Evolutionary conservation across 345 rosid species (phyloP), one percentile per base, ranked within the genome.

Genomic region (Lagerstroemia speciosa): DNA sequence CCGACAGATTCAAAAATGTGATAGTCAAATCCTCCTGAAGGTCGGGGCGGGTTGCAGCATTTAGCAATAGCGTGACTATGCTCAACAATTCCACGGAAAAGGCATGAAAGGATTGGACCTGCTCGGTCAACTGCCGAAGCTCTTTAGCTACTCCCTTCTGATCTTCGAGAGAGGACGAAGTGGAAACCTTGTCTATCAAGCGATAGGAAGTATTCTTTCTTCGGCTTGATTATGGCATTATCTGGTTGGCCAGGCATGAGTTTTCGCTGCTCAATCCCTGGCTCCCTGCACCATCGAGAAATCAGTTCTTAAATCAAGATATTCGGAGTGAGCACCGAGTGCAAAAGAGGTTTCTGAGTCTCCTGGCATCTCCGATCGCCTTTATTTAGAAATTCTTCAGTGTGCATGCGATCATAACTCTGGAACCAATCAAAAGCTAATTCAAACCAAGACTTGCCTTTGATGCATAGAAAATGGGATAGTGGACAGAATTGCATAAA

Each of bases 351-450:
- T 75, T 81, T 62, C 72, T 65, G 68, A 62, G 72, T 84, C 68
- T 48, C 73, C 46, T 90, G 93, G 66, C 93, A 88, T 62, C 80
- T 81, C 62, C 70, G 71, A 34, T 73, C 60, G 46, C 85, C 85
- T 53, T 69, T 74, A 50, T 61, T 79, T 62, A 86, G 76, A 88
- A 83, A 77, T 41, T 68, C 45, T 57, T 69, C 69, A 69, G 84
- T 84, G 75, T 55, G 77, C 7, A 75, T 71, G 22, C 84, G 80
- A 63, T 89, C 87, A 65, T 73, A 83, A 53, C 88, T 89, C 94
- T 86, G 84, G 45, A 77, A 71, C 26, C 31, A 55, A 55, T 26
- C 30, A 11, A 24, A 55, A 24, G 11, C 48, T 43, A 12, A 43
- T 43, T 9, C 48, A 43, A 32, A 78, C 65, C 53, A 27, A 62